A percentile compares a stretch with the other conserved stretches of the same genome.
These are phyloP conservation scores for Apocynum venetum DNA, from an alignment of 257 asterid genomes.

Conservation along the genomic window DNA sequence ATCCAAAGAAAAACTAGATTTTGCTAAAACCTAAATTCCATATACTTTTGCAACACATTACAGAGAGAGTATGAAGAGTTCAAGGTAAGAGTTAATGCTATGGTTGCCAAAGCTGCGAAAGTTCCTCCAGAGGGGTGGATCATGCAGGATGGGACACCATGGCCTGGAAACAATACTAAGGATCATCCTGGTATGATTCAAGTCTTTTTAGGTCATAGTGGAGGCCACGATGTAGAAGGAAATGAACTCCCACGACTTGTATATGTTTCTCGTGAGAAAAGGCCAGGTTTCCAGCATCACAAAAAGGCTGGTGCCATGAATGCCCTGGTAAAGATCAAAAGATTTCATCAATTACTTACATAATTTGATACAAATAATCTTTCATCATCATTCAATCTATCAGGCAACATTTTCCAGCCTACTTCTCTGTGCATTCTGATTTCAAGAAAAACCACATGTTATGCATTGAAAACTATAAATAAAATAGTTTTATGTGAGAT, in stretches of 20 bases:
- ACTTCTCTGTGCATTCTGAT: neutral
- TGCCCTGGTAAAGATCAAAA: constrained; percentile 62
- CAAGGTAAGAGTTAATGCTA: constrained; percentile 79
- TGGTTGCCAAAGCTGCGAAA: constrained; percentile 91
- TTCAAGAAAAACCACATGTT: neutral
- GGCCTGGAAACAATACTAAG: constrained; percentile 97
- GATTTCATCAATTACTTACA: constrained; percentile 1
- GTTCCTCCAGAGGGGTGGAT: constrained; percentile 96
- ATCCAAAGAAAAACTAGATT: neutral
- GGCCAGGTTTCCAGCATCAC: constrained; percentile 97
- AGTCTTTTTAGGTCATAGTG: constrained; percentile 93
- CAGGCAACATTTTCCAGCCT: neutral
- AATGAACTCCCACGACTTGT: constrained; percentile 95
- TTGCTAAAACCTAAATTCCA: neutral
- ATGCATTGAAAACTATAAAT: neutral
- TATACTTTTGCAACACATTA: constrained; percentile 15
- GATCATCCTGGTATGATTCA: constrained; percentile 99
- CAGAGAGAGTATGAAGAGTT: constrained; percentile 99
- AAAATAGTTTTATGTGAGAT: constrained; percentile 7
- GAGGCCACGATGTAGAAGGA: constrained; percentile 88
- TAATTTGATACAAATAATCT: neutral
- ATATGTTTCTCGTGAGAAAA: constrained; percentile 97
- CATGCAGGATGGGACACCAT: constrained; percentile 98
- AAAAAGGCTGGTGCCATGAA: constrained; percentile 98
- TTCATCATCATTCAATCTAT: constrained; percentile 6